Conservation (phyloP, 2,329 filamentous ascomycete species). For the Huntiella omanensis region DNA sequence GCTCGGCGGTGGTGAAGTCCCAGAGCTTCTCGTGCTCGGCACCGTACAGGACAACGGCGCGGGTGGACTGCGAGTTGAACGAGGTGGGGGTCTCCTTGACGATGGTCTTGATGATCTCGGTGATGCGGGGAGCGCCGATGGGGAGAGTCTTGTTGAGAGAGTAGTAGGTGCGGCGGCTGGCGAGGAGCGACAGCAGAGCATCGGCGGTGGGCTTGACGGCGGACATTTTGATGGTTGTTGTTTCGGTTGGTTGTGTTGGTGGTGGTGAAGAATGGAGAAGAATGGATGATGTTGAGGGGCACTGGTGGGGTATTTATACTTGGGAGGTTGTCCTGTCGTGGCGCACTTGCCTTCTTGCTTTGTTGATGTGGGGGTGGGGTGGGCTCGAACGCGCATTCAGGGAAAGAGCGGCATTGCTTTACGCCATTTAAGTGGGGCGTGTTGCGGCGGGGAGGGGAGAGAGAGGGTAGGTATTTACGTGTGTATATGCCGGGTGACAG, state of each 20-base stretch:
- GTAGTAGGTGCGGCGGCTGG: constrained; percentile 52
- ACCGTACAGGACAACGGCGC: constrained; percentile 60
- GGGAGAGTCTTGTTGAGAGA: constrained; percentile 43
- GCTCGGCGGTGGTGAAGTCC: constrained; percentile 47
- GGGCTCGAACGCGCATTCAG: too few species aligned
- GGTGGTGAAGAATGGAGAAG: constrained; percentile 1
- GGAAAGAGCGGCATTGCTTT: too few species aligned
- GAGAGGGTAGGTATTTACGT: too few species aligned
- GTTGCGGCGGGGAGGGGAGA: too few species aligned
- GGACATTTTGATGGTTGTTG: constrained; percentile 15
- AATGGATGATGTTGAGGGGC: neutral
- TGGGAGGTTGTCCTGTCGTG: neutral
- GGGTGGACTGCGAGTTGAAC: constrained; percentile 79
- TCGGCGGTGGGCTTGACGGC: constrained; percentile 24
- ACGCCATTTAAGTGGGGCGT: too few species aligned
- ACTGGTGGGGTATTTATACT: too few species aligned
- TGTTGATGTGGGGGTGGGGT: too few species aligned
- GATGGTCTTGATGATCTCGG: constrained; percentile 44
- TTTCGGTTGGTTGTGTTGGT: constrained; percentile 4
- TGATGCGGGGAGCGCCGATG: constrained; percentile 36
- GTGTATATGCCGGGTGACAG: too few species aligned
- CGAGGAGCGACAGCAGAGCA: constrained; percentile 42
- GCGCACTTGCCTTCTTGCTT: too few species aligned
- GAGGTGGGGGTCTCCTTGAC: constrained; percentile 55
- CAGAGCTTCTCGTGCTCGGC: constrained; percentile 77